Percentiles rank a stretch among this genome's conserved stretches.
phyloP scores from a whole-genome alignment of 768 basidiomycete genomes.

The Phanerochaete sordida region DNA sequence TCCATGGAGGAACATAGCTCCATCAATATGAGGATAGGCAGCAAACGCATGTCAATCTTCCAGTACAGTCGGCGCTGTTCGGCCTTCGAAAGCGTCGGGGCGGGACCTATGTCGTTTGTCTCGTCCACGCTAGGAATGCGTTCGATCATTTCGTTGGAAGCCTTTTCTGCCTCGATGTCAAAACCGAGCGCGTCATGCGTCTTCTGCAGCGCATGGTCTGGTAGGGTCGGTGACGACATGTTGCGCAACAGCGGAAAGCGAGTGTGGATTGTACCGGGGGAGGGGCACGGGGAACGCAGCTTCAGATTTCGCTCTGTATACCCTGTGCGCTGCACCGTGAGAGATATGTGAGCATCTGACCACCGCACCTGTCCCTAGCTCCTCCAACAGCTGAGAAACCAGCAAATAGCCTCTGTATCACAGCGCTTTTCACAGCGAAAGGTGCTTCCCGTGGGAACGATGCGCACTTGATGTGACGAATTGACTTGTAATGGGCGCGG shows the following conservation, averaged over 20 bases:
- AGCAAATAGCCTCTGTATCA: too few relatives aligned
- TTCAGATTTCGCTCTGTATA: too few relatives aligned
- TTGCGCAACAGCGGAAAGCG: background rate
- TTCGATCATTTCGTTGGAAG: background rate
- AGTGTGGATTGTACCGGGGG: background rate
- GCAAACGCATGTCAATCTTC: slow-evolving; percentile 24
- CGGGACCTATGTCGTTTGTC: slow-evolving; percentile 36
- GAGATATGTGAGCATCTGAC: too few relatives aligned
- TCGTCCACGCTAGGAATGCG: background rate
- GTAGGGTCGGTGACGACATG: background rate
- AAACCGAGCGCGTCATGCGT: background rate
- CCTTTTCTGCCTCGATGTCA: background rate
- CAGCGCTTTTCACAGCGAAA: too few relatives aligned
- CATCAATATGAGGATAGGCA: slow-evolving; percentile 28
- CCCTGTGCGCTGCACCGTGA: too few relatives aligned
- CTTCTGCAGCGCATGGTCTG: background rate
- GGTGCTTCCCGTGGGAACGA: too few relatives aligned
- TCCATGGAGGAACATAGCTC: slow-evolving; percentile 28
- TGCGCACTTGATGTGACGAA: too few relatives aligned
- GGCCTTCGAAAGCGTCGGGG: slow-evolving; percentile 41
- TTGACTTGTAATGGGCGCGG: too few relatives aligned
- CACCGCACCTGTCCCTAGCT: too few relatives aligned
- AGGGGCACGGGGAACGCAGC: background rate
- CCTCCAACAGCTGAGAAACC: too few relatives aligned
- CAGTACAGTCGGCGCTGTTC: slow-evolving; percentile 36